Base-by-base conservation (phyloP, 2,329 filamentous ascomycete species). In the Microdochium paspali region DNA sequence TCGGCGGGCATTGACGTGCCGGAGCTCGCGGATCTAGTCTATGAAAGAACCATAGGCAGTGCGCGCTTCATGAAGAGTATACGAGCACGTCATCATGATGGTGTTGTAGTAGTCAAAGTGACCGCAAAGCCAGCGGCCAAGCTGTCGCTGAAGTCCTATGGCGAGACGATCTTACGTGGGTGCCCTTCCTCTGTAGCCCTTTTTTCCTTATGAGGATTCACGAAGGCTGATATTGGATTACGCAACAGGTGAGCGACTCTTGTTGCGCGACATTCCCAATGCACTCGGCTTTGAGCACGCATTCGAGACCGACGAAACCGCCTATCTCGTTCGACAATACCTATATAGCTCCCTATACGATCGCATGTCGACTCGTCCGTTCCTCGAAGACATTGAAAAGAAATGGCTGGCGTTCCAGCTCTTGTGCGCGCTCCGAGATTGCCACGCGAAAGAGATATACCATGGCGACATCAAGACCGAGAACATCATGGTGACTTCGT, bases 391-490 rank as follows among this genome's bases (percentile, higher is more conserved):
- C 54, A 93, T 98, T 54, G 93, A 98, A 66, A 97, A 96, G 76
- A 96, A 95, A 70, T 98, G 93, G 93, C 78, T 98, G 45, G 87
- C 91, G 0, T 98, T 95, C 58, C 93, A 98, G 69, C 77, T 98
- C 2, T 77, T 98, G 10, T 96, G 90, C 64, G 90, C 88, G 2
- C 72, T 98, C 49, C 83, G 90, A 48, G 94, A 98, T 66, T 96
- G 89, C 58, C 93, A 98, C 64, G 76, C 85, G 24, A 79, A 85
- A 44, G 87, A 94, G 58, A 76, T 98, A 46, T 97, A 90, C 63
- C 93, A 98, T 62, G 94, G 93, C 49, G 94, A 98, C 61, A 97
- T 98, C 71, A 98, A 98, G 72, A 93, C 91, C 1, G 91, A 98
- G 66, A 98, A 98, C 59, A 82, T 95, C 30, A 73, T 98, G 44